These are phyloP conservation scores for Posidonia oceanica DNA, from an alignment of 116 monocot genomes.

Conservation along the genomic window DNA sequence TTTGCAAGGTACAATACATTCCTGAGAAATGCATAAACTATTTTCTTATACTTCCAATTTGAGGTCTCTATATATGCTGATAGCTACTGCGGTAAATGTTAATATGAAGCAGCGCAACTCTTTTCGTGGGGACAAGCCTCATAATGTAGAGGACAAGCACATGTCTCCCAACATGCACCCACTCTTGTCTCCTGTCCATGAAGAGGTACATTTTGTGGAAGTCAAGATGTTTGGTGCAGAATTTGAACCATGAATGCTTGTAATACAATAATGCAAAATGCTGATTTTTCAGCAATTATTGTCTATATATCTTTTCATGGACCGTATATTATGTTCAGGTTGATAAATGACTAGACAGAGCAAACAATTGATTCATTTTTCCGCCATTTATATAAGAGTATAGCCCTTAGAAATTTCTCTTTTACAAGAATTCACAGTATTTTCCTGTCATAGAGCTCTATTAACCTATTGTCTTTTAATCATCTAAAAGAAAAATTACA, in stretches of 20 bases:
- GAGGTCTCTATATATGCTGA: not conserved
- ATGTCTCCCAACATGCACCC: constrained; percentile 18
- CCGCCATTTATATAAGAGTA: no score
- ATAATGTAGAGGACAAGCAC: constrained; percentile 13
- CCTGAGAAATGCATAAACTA: not conserved
- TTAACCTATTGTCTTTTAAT: no score
- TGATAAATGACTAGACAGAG: no score
- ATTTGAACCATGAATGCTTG: not conserved
- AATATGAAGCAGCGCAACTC: constrained; percentile 45
- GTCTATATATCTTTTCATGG: not conserved
- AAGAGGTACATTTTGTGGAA: constrained; percentile 22
- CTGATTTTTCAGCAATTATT: not conserved
- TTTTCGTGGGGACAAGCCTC: constrained; percentile 21
- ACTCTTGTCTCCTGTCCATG: constrained; percentile 61
- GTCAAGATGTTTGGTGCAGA: not conserved
- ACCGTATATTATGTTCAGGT: not conserved
- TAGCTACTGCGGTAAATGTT: not conserved
- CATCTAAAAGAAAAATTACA: no score
- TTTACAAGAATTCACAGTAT: no score
- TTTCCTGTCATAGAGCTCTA: no score
- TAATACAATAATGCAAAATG: not conserved
- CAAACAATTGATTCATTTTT: no score
- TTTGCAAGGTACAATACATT: constrained; percentile 28
- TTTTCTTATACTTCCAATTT: not conserved
- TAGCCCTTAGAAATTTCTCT: no score